phyloP scores from a whole-genome alignment of 179 eudicot species.

The Spergularia azorica region DNA sequence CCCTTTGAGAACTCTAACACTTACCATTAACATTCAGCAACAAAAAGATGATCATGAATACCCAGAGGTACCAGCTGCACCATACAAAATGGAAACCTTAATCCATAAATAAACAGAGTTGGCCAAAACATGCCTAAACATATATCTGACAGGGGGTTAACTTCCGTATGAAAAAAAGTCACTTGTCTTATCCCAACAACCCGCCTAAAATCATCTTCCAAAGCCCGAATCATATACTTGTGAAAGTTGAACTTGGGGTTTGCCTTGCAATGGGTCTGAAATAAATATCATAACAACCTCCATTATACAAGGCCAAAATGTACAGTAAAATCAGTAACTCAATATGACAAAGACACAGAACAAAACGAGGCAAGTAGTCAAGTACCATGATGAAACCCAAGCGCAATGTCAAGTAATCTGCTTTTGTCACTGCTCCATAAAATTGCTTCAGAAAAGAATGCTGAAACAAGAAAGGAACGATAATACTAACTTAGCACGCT shows the following conservation, averaged over 20 bases:
- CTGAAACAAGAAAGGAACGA: conserved; percentile 36
- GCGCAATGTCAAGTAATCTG: conserved; percentile 77
- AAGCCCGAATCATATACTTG: conserved; percentile 93
- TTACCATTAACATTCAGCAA: conserved; percentile 76
- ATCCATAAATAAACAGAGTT: not conserved
- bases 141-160: not conserved
- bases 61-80: conserved; percentile 99
- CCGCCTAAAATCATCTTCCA: conserved; percentile 88
- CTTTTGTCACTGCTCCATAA: conserved; percentile 81
- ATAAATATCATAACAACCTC: not conserved
- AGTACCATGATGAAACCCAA: conserved; percentile 44
- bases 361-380: not conserved
- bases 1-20: too few relatives aligned
- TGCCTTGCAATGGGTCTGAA: conserved; percentile 78
- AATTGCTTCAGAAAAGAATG: conserved; percentile 82
- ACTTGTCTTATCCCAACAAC: conserved; percentile 95
- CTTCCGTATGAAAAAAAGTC: not conserved
- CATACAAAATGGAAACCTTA: conserved; percentile 15
- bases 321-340: not conserved
- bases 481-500: not conserved
- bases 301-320: not conserved
- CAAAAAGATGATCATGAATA: conserved; percentile 84
- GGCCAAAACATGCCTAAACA: not conserved
- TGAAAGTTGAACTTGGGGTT: conserved; percentile 86
- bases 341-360: not conserved